Evolutionary conservation across 306 rosid species (phyloP).

Genomic region (Dryas alaskensis): DNA sequence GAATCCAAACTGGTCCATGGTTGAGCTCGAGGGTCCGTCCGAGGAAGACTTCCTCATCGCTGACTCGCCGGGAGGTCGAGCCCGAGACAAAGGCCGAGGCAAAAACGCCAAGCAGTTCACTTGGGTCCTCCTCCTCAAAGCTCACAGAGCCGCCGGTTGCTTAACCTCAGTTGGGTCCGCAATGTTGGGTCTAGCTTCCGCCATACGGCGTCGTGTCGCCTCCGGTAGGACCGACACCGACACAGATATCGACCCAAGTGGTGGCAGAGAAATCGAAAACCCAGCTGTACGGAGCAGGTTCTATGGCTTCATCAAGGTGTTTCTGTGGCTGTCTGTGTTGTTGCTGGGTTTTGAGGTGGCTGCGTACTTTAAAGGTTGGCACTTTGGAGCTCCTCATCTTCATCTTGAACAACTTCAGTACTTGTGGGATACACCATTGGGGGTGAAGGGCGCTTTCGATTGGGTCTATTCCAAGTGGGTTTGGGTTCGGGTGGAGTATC

Average conservation of each 20-base stretch:
- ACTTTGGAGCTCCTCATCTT: constrained; percentile 49
- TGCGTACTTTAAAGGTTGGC: constrained; percentile 76
- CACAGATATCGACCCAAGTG: constrained; percentile 27
- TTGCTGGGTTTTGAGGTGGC: constrained; percentile 65
- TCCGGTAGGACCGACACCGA: constrained; percentile 69
- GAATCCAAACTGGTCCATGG: constrained; percentile 95
- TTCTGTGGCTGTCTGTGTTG: constrained; percentile 55
- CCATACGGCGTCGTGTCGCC: constrained; percentile 66
- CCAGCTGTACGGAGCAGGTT: constrained; percentile 56
- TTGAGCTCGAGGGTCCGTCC: constrained; percentile 78
- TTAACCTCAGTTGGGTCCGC: constrained; percentile 68
- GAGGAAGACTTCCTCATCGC: constrained; percentile 63
- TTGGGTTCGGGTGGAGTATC: constrained; percentile 57
- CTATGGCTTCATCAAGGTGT: constrained; percentile 59
- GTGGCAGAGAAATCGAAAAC: constrained; percentile 49
- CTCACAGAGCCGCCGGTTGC: constrained; percentile 84
- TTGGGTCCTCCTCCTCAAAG: constrained; percentile 88
- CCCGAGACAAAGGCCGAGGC: constrained; percentile 55
- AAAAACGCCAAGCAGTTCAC: constrained; percentile 88
- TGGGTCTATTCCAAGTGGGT: constrained; percentile 73
- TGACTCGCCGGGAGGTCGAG: constrained; percentile 26
- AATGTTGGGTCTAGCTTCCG: constrained; percentile 54
- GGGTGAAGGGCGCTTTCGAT: constrained; percentile 52
- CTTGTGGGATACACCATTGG: constrained; percentile 52
- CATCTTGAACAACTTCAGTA: constrained; percentile 29